Conservation (phyloP, 257 asterid genomes). For the Lycium barbarum region DNA sequence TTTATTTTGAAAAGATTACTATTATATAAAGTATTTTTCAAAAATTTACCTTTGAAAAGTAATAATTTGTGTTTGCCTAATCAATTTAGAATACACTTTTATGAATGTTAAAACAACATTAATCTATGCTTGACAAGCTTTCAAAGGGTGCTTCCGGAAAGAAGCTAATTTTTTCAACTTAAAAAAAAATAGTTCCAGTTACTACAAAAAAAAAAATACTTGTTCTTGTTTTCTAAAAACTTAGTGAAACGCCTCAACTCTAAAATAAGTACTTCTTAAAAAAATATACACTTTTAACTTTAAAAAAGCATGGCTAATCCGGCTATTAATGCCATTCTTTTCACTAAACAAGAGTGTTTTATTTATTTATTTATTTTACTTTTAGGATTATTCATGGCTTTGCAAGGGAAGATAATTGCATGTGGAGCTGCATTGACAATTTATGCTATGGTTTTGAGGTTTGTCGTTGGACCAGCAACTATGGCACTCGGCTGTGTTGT, state of each 20-base stretch:
- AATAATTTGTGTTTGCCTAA: too few relatives aligned
- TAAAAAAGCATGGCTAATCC: background rate
- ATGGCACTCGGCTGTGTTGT: conserved; percentile 51
- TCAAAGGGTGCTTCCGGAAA: too few relatives aligned
- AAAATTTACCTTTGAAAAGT: too few relatives aligned
- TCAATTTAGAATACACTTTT: too few relatives aligned
- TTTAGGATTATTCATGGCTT: conserved; percentile 68
- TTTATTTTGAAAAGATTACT: too few relatives aligned
- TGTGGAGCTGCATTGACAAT: conserved; percentile 55
- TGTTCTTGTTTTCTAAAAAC: background rate
- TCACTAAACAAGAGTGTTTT: background rate
- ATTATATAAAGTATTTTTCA: too few relatives aligned
- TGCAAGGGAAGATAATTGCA: conserved; percentile 55
- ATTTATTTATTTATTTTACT: background rate
- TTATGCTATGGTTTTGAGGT: conserved; percentile 50
- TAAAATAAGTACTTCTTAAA: background rate
- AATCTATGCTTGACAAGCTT: too few relatives aligned
- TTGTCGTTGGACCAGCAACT: conserved; percentile 55
- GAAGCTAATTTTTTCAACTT: too few relatives aligned
- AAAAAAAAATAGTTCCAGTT: too few relatives aligned
- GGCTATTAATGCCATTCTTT: background rate
- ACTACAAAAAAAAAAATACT: too few relatives aligned
- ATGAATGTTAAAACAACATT: too few relatives aligned
- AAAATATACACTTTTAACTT: background rate
- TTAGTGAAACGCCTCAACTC: background rate